Evolutionary conservation across 1,139 yeast species (phyloP).

Genomic region (Debaryomyces singareniensis): DNA sequence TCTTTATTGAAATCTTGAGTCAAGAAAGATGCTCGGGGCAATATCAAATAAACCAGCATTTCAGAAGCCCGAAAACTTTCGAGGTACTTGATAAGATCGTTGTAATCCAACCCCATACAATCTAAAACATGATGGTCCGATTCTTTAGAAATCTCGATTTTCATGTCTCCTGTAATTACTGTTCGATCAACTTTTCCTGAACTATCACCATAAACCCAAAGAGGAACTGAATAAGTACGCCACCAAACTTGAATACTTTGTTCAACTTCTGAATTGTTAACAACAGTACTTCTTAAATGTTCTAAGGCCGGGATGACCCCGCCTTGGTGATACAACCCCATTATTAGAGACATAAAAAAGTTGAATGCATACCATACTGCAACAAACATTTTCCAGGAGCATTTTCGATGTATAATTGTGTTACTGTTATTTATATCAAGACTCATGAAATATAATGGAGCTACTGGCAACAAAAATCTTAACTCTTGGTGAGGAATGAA

Average conservation of each 20-base stretch:
- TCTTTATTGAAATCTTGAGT: slow-evolving; percentile 9
- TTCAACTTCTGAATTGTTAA: slow-evolving; percentile 2
- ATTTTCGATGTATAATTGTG: not conserved
- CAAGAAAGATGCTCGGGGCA: slow-evolving; percentile 45
- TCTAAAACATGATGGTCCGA: slow-evolving; percentile 30
- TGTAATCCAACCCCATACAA: slow-evolving; percentile 49
- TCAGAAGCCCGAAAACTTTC: not conserved
- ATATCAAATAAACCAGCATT: slow-evolving; percentile 25
- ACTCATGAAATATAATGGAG: slow-evolving; percentile 65
- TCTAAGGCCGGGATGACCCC: slow-evolving; percentile 73
- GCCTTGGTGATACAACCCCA: slow-evolving; percentile 86
- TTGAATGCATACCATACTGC: slow-evolving; percentile 63
- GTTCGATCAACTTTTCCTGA: slow-evolving; percentile 3
- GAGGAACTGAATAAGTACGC: slow-evolving; percentile 92
- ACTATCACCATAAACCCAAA: slow-evolving; percentile 63
- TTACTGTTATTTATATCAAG: not conserved
- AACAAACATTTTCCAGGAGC: not conserved
- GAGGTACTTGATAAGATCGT: slow-evolving; percentile 15
- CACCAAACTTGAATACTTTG: slow-evolving; percentile 62
- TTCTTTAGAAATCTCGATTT: not conserved
- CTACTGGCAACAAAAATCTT: slow-evolving; percentile 70
- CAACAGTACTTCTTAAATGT: slow-evolving; percentile 15
- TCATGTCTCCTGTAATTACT: not conserved
- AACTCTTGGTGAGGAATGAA: slow-evolving; percentile 86
- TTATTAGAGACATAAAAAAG: slow-evolving; percentile 46